Conservation (phyloP, 2,329 filamentous ascomycete genomes). For the Pseudogymnoascus sp. region DNA sequence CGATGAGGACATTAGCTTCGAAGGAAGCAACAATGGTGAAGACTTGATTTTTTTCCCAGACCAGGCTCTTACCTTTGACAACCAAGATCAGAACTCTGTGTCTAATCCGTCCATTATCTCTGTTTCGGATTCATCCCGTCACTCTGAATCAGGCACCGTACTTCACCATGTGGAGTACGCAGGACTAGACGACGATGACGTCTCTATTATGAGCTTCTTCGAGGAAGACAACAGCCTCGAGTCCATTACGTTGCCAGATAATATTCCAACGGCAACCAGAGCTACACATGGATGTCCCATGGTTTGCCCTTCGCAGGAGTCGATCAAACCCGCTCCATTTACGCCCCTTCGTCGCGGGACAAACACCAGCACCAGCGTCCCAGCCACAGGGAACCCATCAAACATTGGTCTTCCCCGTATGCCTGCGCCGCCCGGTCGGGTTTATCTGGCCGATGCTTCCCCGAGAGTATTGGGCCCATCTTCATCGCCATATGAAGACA, state of each 20-base stretch:
- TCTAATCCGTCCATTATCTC: not conserved
- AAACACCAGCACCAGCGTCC: conserved; percentile 10
- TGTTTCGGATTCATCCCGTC: not conserved
- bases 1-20: not conserved
- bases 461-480: conserved; percentile 11
- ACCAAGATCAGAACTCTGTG: not conserved
- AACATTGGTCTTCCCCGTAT: conserved; percentile 10
- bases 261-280: not conserved
- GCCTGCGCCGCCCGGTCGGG: conserved; percentile 12
- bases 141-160: not conserved
- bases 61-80: not conserved
- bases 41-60: not conserved
- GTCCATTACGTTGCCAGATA: not conserved
- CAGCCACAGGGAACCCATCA: conserved; percentile 6
- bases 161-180: not conserved
- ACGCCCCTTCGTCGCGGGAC: conserved; percentile 10
- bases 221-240: not conserved
- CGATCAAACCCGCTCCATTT: conserved; percentile 1
- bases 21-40: conserved; percentile 1
- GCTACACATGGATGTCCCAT: not conserved
- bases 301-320: not conserved
- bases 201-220: not conserved
- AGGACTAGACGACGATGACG: not conserved
- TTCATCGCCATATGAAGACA: conserved; percentile 18
- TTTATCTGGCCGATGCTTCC: not conserved